These are phyloP conservation scores for Puccinia hordei DNA, from an alignment of 1,284 basidiomycete species.

Conservation along the genomic window DNA sequence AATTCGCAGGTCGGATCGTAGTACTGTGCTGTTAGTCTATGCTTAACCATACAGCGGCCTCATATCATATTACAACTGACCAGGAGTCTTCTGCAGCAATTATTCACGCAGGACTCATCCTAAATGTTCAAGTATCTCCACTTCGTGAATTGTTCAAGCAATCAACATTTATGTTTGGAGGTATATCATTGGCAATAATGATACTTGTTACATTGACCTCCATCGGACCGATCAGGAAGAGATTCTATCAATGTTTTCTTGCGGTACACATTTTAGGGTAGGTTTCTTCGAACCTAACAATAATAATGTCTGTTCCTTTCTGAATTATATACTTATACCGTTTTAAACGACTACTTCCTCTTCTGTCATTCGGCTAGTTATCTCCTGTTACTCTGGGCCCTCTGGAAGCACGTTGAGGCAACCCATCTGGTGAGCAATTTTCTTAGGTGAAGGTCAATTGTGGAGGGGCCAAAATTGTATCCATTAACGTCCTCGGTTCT, in stretches of 20 bases:
- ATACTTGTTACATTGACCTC: constrained; percentile 27
- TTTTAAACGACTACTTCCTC: not conserved
- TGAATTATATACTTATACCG: not conserved
- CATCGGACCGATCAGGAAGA: constrained; percentile 12
- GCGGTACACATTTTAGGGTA: constrained; percentile 37
- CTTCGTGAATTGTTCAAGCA: constrained; percentile 5
- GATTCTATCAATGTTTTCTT: constrained; percentile 42
- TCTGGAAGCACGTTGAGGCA: constrained; percentile 36
- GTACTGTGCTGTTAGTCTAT: constrained; percentile 30
- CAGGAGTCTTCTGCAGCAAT: not conserved
- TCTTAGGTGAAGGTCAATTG: too few species aligned
- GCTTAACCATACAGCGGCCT: not conserved
- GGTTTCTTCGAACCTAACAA: not conserved
- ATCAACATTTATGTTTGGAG: constrained; percentile 30
- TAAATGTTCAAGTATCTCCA: constrained; percentile 29
- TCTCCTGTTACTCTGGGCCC: constrained; percentile 23
- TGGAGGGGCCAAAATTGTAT: not conserved
- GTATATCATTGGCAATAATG: constrained; percentile 21
- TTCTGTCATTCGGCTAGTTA: constrained; percentile 22
- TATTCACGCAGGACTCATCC: constrained; percentile 26
- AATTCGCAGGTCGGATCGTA: constrained; percentile 4
- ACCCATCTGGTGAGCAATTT: constrained; percentile 42
- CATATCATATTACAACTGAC: not conserved
- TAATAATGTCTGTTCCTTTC: too few species aligned
- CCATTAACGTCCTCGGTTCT: not conserved